A percentile compares a stretch with the other conserved stretches of the same genome.
Evolutionary conservation across 2,329 filamentous ascomycete species (phyloP).

Genomic region (Pyricularia sp.): DNA sequence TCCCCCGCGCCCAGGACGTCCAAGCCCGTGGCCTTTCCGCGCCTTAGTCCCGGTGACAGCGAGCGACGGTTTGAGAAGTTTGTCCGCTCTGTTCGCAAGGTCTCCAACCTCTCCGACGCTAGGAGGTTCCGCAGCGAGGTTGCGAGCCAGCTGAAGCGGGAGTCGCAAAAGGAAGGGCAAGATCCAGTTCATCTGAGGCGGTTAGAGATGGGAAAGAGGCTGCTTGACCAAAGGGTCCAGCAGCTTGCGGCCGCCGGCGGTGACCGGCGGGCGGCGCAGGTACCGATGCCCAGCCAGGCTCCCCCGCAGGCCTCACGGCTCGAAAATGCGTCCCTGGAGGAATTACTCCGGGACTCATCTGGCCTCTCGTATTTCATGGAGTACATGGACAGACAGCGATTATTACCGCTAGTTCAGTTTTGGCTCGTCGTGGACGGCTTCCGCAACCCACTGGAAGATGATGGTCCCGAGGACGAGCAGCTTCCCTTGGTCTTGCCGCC

Average conservation of each 20-base stretch:
- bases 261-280: conserved; percentile 29
- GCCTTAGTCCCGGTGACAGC: conserved; percentile 71
- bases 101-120: conserved; percentile 87
- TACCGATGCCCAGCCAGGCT: conserved; percentile 12
- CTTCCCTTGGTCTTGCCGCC: conserved; percentile 50
- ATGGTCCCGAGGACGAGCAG: conserved; percentile 61
- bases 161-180: conserved; percentile 66
- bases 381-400: conserved; percentile 86
- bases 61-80: conserved; percentile 93
- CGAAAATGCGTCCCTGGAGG: conserved; percentile 67
- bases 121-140: conserved; percentile 87
- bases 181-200: conserved; percentile 82
- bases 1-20: conserved; percentile 63
- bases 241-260: conserved; percentile 61
- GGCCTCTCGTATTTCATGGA: conserved; percentile 99
- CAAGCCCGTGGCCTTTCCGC: conserved; percentile 63
- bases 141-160: conserved; percentile 81
- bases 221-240: conserved; percentile 83
- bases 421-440: conserved; percentile 98
- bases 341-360: conserved; percentile 82
- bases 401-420: conserved; percentile 90
- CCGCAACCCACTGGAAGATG: conserved; percentile 86
- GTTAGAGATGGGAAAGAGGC: conserved; percentile 81
- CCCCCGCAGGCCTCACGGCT: conserved; percentile 46
- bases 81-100: conserved; percentile 77